These are phyloP conservation scores for Turnera subulata DNA, from an alignment of 345 rosid genomes.

Conservation along the genomic window DNA sequence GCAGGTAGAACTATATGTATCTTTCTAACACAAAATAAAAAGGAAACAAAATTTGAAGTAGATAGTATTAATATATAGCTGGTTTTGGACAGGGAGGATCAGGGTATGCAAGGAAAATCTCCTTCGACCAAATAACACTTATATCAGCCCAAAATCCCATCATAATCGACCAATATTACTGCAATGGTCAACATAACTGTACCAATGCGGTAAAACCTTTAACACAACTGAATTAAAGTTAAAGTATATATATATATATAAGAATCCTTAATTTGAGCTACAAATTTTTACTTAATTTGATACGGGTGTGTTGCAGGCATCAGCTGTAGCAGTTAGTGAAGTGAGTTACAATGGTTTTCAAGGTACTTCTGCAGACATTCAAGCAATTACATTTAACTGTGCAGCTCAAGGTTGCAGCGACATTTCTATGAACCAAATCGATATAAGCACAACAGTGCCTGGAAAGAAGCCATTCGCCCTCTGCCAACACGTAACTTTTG, in stretches of 20 bases:
- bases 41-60: too few relatives aligned
- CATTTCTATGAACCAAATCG: conserved; percentile 16
- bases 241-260: too few relatives aligned
- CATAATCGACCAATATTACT: conserved; percentile 37
- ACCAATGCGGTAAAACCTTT: too few relatives aligned
- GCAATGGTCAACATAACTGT: too few relatives aligned
- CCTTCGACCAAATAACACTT: conserved; percentile 32
- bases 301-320: conserved; percentile 3
- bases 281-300: too few relatives aligned
- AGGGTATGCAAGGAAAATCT: conserved; percentile 25
- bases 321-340: conserved; percentile 27
- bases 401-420: conserved; percentile 18
- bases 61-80: too few relatives aligned
- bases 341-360: conserved; percentile 13
- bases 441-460: conserved; percentile 11
- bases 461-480: background rate
- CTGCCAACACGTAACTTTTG: conserved; percentile 34
- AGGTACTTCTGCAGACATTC: conserved; percentile 19
- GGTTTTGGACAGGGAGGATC: conserved; percentile 8
- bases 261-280: too few relatives aligned
- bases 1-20: too few relatives aligned
- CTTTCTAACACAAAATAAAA: too few relatives aligned
- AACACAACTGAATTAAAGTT: too few relatives aligned
- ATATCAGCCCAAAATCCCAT: conserved; percentile 27
- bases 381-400: conserved; percentile 32